Conservation (phyloP, 1,284 basidiomycete genomes). For the Peniophora sp. region DNA sequence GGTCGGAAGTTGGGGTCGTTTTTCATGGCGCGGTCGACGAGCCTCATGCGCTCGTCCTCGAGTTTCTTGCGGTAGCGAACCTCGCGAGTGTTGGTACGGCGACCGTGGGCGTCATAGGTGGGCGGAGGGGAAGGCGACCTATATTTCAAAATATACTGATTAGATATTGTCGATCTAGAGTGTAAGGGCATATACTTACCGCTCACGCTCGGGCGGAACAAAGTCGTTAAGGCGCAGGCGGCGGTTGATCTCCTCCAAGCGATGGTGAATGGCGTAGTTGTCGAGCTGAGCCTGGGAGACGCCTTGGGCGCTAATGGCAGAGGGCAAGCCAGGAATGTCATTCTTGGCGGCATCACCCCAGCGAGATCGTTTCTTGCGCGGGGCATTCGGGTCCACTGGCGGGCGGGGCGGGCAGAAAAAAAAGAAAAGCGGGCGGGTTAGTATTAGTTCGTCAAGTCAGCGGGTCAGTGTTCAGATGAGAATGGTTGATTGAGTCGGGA, state of each 20-base stretch:
- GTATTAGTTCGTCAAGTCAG: slow-evolving; percentile 44
- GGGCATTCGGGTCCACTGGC: slow-evolving; percentile 68
- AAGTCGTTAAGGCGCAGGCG: slow-evolving; percentile 93
- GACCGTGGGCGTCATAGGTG: slow-evolving; percentile 94
- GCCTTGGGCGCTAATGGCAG: slow-evolving; percentile 84
- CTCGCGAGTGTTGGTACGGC: slow-evolving; percentile 96
- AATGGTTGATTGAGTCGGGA: slow-evolving; percentile 7
- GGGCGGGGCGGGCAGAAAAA: slow-evolving; percentile 2
- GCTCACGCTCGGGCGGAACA: slow-evolving; percentile 91
- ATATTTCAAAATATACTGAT: slow-evolving; percentile 16
- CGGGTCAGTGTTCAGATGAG: slow-evolving; percentile 11
- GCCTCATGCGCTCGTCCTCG: slow-evolving; percentile 90
- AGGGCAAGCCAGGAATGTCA: slow-evolving; percentile 85
- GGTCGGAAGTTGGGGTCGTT: slow-evolving; percentile 96
- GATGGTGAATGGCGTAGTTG: slow-evolving; percentile 90
- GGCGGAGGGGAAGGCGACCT: slow-evolving; percentile 96
- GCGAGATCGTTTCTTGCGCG: slow-evolving; percentile 88
- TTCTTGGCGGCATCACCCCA: slow-evolving; percentile 85
- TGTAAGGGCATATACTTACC: slow-evolving; percentile 34
- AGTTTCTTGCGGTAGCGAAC: slow-evolving; percentile 97
- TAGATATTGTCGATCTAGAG: no score
- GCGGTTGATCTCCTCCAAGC: slow-evolving; percentile 95
- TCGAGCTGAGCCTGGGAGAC: slow-evolving; percentile 91
- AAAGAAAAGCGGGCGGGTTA: slow-evolving; percentile 42
- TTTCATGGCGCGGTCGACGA: slow-evolving; percentile 95